phyloP scores from a whole-genome alignment of 2,329 filamentous ascomycete genomes.

The Fusarium chaquense region DNA sequence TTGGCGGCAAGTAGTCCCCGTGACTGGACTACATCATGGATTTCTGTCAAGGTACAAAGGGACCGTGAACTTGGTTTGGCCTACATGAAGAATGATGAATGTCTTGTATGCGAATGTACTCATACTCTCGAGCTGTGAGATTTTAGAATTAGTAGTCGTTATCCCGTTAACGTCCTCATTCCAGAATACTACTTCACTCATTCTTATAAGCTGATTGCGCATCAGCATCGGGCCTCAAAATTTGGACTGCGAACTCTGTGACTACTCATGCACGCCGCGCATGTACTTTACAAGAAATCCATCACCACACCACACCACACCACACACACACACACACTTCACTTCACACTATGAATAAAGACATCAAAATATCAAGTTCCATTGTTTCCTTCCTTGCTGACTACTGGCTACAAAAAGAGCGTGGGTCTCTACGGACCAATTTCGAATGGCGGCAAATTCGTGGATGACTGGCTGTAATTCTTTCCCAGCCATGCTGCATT shows the following conservation, averaged over 20 bases:
- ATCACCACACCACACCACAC: neutral
- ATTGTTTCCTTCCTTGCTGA: slow-evolving; percentile 43
- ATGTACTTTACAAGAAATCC: neutral
- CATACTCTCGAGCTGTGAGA: neutral
- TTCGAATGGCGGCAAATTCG: slow-evolving; percentile 23
- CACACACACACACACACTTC: neutral
- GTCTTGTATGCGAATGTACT: slow-evolving; percentile 7
- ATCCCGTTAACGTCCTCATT: neutral
- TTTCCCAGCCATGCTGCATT: slow-evolving; percentile 15
- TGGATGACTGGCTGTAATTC: slow-evolving; percentile 21
- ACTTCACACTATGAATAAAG: neutral
- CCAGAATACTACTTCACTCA: neutral
- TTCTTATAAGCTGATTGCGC: neutral
- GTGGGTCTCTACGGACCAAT: slow-evolving; percentile 39
- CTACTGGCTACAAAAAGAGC: slow-evolving; percentile 46
- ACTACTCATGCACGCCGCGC: neutral
- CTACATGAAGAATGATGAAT: neutral
- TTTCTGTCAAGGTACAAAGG: slow-evolving; percentile 9
- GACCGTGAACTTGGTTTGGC: slow-evolving; percentile 3
- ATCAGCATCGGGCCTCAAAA: slow-evolving; percentile 2
- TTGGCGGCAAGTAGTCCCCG: slow-evolving; percentile 30
- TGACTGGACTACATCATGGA: slow-evolving; percentile 34
- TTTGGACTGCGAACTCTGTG: neutral
- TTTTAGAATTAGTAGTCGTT: neutral
- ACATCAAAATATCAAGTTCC: slow-evolving; percentile 28